These are phyloP conservation scores for Pyrenophora tritici-repentis DNA, from an alignment of 2,329 filamentous ascomycete genomes.

Conservation along the genomic window DNA sequence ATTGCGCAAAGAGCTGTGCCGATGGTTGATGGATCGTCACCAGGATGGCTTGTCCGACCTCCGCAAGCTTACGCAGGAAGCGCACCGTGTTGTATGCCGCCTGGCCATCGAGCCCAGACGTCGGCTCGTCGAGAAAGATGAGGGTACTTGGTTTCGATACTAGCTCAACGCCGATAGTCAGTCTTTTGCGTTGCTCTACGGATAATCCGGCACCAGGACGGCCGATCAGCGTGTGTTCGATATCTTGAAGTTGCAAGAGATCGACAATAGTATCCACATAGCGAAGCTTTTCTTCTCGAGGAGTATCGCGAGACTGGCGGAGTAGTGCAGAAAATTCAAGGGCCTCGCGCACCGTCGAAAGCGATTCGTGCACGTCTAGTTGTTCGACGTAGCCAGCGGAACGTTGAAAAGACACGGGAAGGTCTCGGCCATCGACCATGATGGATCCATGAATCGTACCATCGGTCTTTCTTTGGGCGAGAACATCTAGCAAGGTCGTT, in stretches of 20 bases:
- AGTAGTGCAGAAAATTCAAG: conserved; percentile 64
- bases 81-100: conserved; percentile 87
- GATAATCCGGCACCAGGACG: conserved; percentile 23
- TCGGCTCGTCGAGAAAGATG: conserved; percentile 63
- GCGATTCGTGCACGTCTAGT: conserved; percentile 62
- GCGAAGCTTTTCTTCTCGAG: conserved; percentile 60
- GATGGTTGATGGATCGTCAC: conserved; percentile 95
- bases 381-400: conserved; percentile 66
- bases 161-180: conserved; percentile 60
- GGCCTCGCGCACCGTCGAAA: conserved; percentile 63
- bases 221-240: conserved; percentile 60
- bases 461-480: conserved; percentile 77
- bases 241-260: conserved; percentile 62
- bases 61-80: conserved; percentile 81
- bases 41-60: conserved; percentile 77
- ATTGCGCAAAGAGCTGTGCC: conserved; percentile 85
- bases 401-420: conserved; percentile 79
- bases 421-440: conserved; percentile 71
- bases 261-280: conserved; percentile 65
- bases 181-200: conserved; percentile 64
- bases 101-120: conserved; percentile 76
- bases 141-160: conserved; percentile 26
- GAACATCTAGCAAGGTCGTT: conserved; percentile 36
- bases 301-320: conserved; percentile 59
- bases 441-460: conserved; percentile 83